Base-by-base conservation (phyloP, 73 alveolate genomes). In the Durusdinium trenchii region DNA sequence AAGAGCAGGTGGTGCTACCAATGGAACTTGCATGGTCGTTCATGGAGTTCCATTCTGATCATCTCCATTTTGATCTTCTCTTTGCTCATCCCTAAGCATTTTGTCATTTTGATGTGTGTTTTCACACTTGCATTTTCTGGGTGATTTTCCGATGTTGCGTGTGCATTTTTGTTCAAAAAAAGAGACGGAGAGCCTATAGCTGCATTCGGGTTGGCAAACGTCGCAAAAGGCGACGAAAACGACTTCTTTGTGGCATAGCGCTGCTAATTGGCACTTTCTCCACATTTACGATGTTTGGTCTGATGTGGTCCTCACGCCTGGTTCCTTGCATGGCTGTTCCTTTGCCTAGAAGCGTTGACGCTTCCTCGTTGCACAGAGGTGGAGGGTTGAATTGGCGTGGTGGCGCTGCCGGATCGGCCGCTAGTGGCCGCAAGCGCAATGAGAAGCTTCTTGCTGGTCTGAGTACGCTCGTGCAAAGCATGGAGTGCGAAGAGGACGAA, bases 391-490 rank as follows among this genome's bases (percentile, higher is more conserved):
- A 73, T 36, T 73, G 85, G 85, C 85, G 85, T 32, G 85, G 85
- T 9, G 85, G 85, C 52, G 85, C 85, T 20, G 54, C 54, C 30
- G 85, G 85, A 36, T 73, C 85, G 50, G 85, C 85, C 50, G 0
- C 85, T 36, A 73, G 42, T 36, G 85, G 85, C 85, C 85, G 85
- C 20, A 73, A 73, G 40, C 20, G 85, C 18, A 73, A 73, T 73
- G 85, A 73, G 85, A 73, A 73, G 35, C 85, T 73, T 73, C 52
- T 73, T 1, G 20, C 85, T 73, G 85, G 85, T 10, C 84, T 71
- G 54, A 73, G 42, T n/a, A 35, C 85, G 50, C 85, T 73, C 52
- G 54, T 73, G 85, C 85, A 73, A 73, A 73, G 85, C 84, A 71
- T 71, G 84, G 84, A 71, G 3, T 16, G 69, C 23, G 69, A 16